A percentile compares a stretch with the other conserved stretches of the same genome.
Conservation (phyloP, 129 eudicot genomes). For the Tagetes erecta region DNA sequence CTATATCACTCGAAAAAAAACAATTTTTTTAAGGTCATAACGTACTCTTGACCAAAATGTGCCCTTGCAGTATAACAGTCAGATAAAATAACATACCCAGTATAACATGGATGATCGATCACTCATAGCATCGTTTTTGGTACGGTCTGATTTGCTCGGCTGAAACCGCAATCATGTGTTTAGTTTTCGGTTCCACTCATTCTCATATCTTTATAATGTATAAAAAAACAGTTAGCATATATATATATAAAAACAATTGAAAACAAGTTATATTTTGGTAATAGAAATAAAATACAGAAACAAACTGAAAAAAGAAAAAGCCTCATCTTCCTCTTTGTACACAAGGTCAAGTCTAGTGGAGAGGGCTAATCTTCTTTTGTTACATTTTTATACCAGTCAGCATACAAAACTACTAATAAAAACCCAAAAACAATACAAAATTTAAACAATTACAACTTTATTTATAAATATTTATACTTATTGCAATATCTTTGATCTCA, state of each 20-base stretch:
- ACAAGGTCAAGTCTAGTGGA: slow-evolving; percentile 58
- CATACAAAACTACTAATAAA: slow-evolving; percentile 21
- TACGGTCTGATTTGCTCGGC: no score
- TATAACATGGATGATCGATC: no score
- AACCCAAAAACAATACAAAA: slow-evolving; percentile 8
- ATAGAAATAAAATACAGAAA: slow-evolving; percentile 10
- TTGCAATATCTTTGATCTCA: slow-evolving; percentile 59
- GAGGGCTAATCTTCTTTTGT: slow-evolving; percentile 65
- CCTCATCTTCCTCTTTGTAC: slow-evolving; percentile 51
- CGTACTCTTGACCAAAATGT: no score
- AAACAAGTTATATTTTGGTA: slow-evolving; percentile 20
- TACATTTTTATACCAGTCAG: slow-evolving; percentile 29
- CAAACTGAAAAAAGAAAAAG: slow-evolving; percentile 1
- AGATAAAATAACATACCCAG: no score
- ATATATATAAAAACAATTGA: not conserved
- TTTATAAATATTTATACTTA: slow-evolving; percentile 29
- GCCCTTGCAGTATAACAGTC: no score
- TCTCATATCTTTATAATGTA: not conserved
- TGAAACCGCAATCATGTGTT: not conserved
- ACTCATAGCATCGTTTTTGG: no score
- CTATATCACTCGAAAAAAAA: no score
- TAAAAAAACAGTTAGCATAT: not conserved
- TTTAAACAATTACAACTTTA: slow-evolving; percentile 9
- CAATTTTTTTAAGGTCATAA: no score
- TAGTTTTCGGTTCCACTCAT: not conserved